A percentile compares a stretch with the other conserved stretches of the same genome.
These are phyloP conservation scores for Alectoria sarmentosa DNA, from an alignment of 495 filamentous ascomycete genomes.

Conservation along the genomic window DNA sequence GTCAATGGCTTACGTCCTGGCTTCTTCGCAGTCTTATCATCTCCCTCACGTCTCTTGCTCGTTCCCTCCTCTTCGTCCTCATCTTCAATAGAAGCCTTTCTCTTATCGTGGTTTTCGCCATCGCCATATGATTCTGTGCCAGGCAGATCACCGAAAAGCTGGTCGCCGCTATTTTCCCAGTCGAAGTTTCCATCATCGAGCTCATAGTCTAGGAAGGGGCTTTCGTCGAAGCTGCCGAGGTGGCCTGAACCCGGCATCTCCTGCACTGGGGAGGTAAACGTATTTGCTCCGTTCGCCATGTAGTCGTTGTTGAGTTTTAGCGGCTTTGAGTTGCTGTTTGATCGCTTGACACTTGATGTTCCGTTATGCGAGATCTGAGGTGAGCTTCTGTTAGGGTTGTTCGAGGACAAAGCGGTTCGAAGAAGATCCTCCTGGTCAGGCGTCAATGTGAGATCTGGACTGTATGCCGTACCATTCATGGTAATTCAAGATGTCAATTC, in stretches of 20 bases:
- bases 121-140: conserved; percentile 44
- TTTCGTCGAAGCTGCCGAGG: conserved; percentile 54
- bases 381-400: conserved; percentile 38
- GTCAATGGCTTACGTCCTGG: conserved; percentile 94
- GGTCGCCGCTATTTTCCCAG: conserved; percentile 54
- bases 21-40: conserved; percentile 75
- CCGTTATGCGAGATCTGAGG: neutral
- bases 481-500: conserved; percentile 25
- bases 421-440: conserved; percentile 83
- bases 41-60: conserved; percentile 73
- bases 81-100: conserved; percentile 68
- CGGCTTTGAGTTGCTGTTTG: conserved; percentile 21
- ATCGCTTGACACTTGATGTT: neutral
- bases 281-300: conserved; percentile 24
- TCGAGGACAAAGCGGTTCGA: conserved; percentile 80
- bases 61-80: conserved; percentile 62
- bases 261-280: conserved; percentile 48
- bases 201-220: conserved; percentile 74
- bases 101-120: conserved; percentile 57
- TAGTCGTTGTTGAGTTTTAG: conserved; percentile 14
- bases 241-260: conserved; percentile 38
- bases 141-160: conserved; percentile 74
- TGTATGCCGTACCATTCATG: conserved; percentile 26
- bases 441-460: conserved; percentile 57
- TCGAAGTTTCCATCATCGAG: conserved; percentile 58